Evolutionary conservation across 1,284 basidiomycete genomes (phyloP).

Genomic region (Ganoderma sinense): DNA sequence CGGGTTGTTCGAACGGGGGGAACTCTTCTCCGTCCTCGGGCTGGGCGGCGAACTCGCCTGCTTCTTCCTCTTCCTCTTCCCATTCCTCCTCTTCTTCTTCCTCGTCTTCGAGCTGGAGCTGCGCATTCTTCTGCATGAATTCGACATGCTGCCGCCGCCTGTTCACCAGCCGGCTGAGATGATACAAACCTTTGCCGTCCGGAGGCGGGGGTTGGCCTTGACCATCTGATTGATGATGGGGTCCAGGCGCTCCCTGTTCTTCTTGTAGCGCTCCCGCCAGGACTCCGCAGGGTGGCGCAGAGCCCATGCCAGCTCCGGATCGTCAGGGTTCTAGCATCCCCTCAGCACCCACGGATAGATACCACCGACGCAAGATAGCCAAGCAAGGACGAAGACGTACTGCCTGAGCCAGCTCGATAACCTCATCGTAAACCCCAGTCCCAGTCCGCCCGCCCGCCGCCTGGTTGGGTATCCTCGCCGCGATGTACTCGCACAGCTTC

Average conservation of each 20-base stretch:
- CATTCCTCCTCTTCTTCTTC: constrained; percentile 8
- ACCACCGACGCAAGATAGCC: not conserved
- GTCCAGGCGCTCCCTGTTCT: constrained; percentile 64
- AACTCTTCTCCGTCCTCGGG: not conserved
- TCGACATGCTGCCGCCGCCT: not conserved
- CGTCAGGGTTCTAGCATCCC: constrained; percentile 3
- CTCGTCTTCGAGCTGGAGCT: not conserved
- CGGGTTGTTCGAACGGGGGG: not conserved
- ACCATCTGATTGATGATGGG: constrained; percentile 62
- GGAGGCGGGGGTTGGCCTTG: constrained; percentile 43
- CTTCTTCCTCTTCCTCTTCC: constrained; percentile 8
- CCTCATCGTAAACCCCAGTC: constrained; percentile 68
- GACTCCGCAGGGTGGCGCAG: constrained; percentile 77
- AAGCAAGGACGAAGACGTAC: constrained; percentile 4
- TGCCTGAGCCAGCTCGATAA: constrained; percentile 36
- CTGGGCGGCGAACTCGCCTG: not conserved
- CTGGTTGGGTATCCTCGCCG: constrained; percentile 71
- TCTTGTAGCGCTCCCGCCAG: constrained; percentile 81
- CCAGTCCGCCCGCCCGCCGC: constrained; percentile 76
- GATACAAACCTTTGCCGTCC: constrained; percentile 33
- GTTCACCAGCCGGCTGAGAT: constrained; percentile 20
- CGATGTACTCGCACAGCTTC: constrained; percentile 73
- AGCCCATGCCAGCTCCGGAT: constrained; percentile 55
- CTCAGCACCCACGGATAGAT: not conserved
- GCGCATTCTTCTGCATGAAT: not conserved